A percentile compares a stretch with the other conserved stretches of the same genome.
These are phyloP conservation scores for Carex parvula DNA, from an alignment of 176 grass and related monocot species.

Conservation along the genomic window DNA sequence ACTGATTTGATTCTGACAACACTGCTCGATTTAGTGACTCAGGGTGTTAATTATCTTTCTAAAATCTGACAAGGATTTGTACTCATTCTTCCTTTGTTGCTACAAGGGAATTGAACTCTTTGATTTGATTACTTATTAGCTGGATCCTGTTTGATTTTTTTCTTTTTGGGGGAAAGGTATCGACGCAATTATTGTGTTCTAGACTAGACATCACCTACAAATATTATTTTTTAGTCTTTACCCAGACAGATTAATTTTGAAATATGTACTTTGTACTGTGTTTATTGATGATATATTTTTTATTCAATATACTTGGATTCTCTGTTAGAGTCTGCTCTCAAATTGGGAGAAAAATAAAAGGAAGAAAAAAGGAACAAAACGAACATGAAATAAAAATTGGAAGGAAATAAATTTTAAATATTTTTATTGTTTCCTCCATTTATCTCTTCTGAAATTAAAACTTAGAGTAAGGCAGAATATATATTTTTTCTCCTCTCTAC, in stretches of 20 bases:
- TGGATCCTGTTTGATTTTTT: neutral
- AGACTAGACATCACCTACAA: neutral
- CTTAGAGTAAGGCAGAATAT: no score
- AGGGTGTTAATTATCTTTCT: constrained; percentile 5
- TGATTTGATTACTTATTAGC: constrained; percentile 11
- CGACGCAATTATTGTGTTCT: neutral
- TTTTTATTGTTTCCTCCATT: no score
- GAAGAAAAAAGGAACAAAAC: no score
- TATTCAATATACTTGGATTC: neutral
- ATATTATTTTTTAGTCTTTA: neutral
- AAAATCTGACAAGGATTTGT: constrained; percentile 8
- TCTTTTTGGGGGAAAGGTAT: neutral
- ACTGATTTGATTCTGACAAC: constrained; percentile 6
- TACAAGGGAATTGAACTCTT: neutral
- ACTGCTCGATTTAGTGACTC: neutral
- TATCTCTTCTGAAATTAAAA: no score
- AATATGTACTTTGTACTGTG: neutral
- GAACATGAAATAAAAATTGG: no score
- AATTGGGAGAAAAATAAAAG: no score
- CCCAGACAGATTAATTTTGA: neutral
- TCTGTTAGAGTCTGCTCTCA: no score
- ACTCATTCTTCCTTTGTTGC: neutral
- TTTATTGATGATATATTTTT: neutral
- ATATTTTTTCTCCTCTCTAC: no score
- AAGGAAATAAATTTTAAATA: no score